phyloP scores from a whole-genome alignment of 192 early-diverging fungal genomes.

The Gonapodya sp. region DNA sequence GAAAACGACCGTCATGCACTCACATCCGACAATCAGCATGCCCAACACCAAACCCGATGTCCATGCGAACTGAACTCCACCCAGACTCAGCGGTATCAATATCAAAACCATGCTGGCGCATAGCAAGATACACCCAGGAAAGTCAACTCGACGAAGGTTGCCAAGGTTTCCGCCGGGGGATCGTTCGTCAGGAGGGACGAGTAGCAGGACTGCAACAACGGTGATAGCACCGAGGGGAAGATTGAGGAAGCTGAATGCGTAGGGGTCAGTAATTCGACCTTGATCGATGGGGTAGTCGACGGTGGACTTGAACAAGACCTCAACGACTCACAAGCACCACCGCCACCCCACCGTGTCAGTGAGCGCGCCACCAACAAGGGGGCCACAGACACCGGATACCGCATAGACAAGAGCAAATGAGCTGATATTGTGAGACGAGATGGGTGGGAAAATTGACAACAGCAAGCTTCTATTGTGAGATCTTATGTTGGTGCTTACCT shows the following conservation, averaged over 20 bases:
- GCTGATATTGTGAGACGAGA: background rate
- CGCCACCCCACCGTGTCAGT: conserved; percentile 58
- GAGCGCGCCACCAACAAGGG: conserved; percentile 77
- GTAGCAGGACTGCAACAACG: conserved; percentile 38
- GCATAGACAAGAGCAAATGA: background rate
- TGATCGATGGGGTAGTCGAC: background rate
- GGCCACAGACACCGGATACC: conserved; percentile 66
- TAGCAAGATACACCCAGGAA: conserved; percentile 37
- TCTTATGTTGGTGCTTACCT: too few relatives aligned
- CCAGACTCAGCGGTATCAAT: background rate
- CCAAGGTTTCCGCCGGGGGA: conserved; percentile 29
- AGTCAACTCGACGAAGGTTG: conserved; percentile 64
- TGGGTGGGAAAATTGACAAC: conserved; percentile 1
- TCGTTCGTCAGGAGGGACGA: conserved; percentile 4
- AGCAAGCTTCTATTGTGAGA: too few relatives aligned
- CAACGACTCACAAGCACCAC: conserved; percentile 40
- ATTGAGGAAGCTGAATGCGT: conserved; percentile 65
- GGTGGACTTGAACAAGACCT: conserved; percentile 4
- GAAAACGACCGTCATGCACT: background rate
- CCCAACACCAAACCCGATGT: background rate
- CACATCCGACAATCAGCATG: background rate
- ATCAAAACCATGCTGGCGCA: background rate
- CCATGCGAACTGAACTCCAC: background rate
- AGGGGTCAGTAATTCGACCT: conserved; percentile 25
- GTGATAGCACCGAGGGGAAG: conserved; percentile 68